Conservation (phyloP, 768 basidiomycete genomes). For the Pisolithus albus region DNA sequence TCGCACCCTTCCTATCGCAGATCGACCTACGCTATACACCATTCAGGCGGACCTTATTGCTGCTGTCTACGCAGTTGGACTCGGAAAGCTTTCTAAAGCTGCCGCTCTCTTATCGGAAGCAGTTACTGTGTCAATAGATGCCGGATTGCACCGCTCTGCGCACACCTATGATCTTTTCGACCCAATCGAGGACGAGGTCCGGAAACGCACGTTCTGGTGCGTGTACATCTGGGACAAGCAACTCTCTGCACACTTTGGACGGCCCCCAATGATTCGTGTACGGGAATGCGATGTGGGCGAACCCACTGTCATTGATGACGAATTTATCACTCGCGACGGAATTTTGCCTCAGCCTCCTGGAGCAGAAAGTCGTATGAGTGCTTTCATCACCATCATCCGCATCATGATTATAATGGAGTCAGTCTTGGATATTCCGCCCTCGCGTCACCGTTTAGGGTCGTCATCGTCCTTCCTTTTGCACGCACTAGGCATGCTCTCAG, state of each 20-base stretch:
- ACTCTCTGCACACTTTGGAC: constrained; percentile 79
- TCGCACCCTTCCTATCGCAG: constrained; percentile 82
- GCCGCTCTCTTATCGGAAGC: constrained; percentile 83
- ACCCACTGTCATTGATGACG: constrained; percentile 81
- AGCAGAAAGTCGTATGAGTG: constrained; percentile 68
- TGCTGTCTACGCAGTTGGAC: constrained; percentile 88
- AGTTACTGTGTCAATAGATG: constrained; percentile 81
- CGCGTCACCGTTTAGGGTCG: constrained; percentile 48
- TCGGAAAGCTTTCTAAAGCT: constrained; percentile 83
- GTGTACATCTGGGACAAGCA: constrained; percentile 98
- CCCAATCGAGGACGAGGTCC: constrained; percentile 82
- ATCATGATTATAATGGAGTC: constrained; percentile 86
- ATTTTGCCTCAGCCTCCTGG: constrained; percentile 60
- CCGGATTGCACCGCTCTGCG: constrained; percentile 80
- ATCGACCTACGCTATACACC: constrained; percentile 85
- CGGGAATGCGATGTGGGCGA: constrained; percentile 91
- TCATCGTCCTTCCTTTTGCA: constrained; percentile 71
- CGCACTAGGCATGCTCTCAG: constrained; percentile 63
- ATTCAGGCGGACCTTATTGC: constrained; percentile 87
- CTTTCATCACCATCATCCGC: constrained; percentile 70
- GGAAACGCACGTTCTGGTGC: constrained; percentile 95
- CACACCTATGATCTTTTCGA: constrained; percentile 85
- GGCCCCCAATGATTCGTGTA: constrained; percentile 79
- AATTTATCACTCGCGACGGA: constrained; percentile 74
- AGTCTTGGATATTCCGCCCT: constrained; percentile 75